Percentiles rank a stretch among this genome's conserved stretches.
Evolutionary conservation across 345 rosid species (phyloP).

Genomic region (Aegle marmelos): DNA sequence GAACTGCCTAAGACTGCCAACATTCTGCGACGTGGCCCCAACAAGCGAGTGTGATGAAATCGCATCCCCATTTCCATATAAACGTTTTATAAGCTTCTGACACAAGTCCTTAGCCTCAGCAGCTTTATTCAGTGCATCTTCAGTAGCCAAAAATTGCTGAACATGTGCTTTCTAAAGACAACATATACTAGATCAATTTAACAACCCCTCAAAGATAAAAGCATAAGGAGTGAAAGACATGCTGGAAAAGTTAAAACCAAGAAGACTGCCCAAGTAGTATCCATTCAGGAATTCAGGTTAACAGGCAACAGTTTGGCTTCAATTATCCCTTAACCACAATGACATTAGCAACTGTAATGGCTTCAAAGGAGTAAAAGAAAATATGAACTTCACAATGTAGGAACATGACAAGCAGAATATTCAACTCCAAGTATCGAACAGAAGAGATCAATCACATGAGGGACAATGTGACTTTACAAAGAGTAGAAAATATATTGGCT

Average conservation of each 20-base stretch:
- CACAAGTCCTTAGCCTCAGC: constrained; percentile 77
- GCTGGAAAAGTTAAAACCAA: constrained; percentile 2
- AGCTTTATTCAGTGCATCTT: constrained; percentile 88
- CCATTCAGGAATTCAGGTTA: not conserved
- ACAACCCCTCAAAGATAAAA: not conserved
- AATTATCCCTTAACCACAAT: constrained; percentile 3
- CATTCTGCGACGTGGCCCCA: constrained; percentile 62
- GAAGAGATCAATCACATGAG: not conserved
- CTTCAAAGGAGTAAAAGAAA: not conserved
- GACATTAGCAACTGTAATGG: not conserved
- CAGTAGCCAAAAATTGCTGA: constrained; percentile 93
- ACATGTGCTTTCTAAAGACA: constrained; percentile 82
- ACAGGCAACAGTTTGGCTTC: not conserved
- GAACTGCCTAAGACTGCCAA: constrained; percentile 70
- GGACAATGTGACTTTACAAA: not conserved
- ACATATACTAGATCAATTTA: constrained; percentile 17
- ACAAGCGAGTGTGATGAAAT: constrained; percentile 50
- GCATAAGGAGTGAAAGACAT: not conserved
- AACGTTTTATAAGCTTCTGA: constrained; percentile 63
- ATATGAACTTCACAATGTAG: not conserved
- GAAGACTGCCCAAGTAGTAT: not conserved
- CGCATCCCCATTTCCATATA: constrained; percentile 64
- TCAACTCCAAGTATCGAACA: not conserved
- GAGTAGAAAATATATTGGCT: not conserved
- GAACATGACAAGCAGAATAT: not conserved